phyloP scores from a whole-genome alignment of 208 protist species.

The Trypanosoma platydactyli region DNA sequence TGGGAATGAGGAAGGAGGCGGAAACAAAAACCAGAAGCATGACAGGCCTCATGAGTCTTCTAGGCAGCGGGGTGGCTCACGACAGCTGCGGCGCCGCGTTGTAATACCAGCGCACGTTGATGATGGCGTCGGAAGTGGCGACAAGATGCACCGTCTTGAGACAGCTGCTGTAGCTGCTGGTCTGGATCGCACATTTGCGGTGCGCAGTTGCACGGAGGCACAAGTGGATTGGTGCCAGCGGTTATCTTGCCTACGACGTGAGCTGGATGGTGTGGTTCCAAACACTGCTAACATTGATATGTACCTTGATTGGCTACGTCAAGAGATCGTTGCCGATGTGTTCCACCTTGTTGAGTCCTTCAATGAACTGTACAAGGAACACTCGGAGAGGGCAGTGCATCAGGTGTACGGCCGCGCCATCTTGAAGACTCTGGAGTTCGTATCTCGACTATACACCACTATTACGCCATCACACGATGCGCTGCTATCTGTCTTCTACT shows the following conservation, averaged over 20 bases:
- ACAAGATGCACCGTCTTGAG: slow-evolving; percentile 58
- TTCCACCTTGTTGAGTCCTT: slow-evolving; percentile 82
- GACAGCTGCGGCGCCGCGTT: slow-evolving; percentile 11
- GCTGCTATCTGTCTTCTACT: slow-evolving; percentile 72
- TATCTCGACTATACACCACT: slow-evolving; percentile 68
- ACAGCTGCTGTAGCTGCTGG: slow-evolving; percentile 62
- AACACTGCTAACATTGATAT: slow-evolving; percentile 60
- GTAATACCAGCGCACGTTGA: not conserved
- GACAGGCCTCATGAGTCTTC: too few relatives aligned
- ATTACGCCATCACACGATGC: slow-evolving; percentile 68
- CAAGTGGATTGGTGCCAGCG: slow-evolving; percentile 87
- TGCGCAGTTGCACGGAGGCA: slow-evolving; percentile 67
- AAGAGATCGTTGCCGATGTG: slow-evolving; percentile 76
- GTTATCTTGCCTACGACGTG: slow-evolving; percentile 50
- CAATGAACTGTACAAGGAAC: slow-evolving; percentile 69
- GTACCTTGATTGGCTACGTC: slow-evolving; percentile 75
- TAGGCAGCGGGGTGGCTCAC: slow-evolving; percentile 4
- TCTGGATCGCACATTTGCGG: slow-evolving; percentile 65
- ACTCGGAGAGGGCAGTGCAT: slow-evolving; percentile 59
- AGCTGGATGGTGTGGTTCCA: slow-evolving; percentile 55
- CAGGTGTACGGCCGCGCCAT: slow-evolving; percentile 61
- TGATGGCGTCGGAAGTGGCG: not conserved
- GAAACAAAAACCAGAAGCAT: not conserved
- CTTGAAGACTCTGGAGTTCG: slow-evolving; percentile 77
- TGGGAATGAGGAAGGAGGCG: slow-evolving; percentile 9